Evolutionary conservation across 176 grass and related monocot genomes (phyloP).

Genomic region (Miscanthus lutarioriparius): DNA sequence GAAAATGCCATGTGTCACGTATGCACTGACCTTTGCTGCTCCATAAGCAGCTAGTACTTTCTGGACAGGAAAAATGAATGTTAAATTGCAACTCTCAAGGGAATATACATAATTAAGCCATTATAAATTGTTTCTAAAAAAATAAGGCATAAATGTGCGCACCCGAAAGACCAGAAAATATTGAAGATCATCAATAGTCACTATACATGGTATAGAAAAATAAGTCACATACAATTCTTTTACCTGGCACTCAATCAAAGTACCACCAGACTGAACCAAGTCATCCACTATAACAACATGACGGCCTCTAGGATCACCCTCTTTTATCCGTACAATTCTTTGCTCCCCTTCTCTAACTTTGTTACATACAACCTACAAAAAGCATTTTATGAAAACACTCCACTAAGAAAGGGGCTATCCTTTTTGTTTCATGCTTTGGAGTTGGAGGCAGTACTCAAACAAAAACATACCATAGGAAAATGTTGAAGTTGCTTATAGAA

Average conservation of each 20-base stretch:
- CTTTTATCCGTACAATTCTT: conserved; percentile 91
- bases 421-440: neutral
- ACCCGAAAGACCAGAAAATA: conserved; percentile 5
- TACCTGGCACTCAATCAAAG: conserved; percentile 97
- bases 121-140: neutral
- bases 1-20: conserved; percentile 91
- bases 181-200: conserved; percentile 23
- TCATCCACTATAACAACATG: conserved; percentile 98
- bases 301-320: conserved; percentile 75
- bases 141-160: neutral
- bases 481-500: conserved; percentile 97
- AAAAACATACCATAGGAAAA: conserved; percentile 83
- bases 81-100: conserved; percentile 19
- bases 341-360: conserved; percentile 97
- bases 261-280: conserved; percentile 93
- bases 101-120: conserved; percentile 30
- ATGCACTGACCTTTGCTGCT: conserved; percentile 95
- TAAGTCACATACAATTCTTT: conserved; percentile 2
- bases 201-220: neutral
- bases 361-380: conserved; percentile 73
- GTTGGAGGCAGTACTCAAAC: conserved; percentile 2
- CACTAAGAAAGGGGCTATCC: neutral
- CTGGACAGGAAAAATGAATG: conserved; percentile 49
- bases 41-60: conserved; percentile 93
- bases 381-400: conserved; percentile 22